Conservation (phyloP, 1,284 basidiomycete genomes). For the Inonotus hispidus region DNA sequence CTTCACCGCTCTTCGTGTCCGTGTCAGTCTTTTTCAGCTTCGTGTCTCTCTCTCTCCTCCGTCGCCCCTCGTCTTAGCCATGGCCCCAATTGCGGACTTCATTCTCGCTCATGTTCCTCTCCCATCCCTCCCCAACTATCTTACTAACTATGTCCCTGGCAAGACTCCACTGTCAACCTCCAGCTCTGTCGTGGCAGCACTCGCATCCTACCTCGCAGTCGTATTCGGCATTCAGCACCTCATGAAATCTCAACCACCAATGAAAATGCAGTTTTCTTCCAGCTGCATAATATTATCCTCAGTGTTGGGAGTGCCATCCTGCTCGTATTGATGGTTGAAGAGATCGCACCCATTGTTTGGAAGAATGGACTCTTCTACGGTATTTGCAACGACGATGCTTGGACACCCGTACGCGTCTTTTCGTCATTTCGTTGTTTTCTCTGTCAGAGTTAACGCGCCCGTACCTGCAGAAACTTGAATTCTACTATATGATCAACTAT, state of each 20-base stretch:
- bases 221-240: constrained; percentile 84
- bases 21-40: neutral
- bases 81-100: constrained; percentile 71
- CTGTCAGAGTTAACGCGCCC: constrained; percentile 12
- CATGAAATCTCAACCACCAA: constrained; percentile 75
- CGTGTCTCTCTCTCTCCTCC: neutral
- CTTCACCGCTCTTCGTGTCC: neutral
- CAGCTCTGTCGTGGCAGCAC: constrained; percentile 62
- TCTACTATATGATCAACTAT: constrained; percentile 99
- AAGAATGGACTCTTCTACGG: constrained; percentile 69
- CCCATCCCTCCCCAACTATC: constrained; percentile 52
- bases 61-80: constrained; percentile 31
- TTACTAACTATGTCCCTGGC: constrained; percentile 67
- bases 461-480: constrained; percentile 62
- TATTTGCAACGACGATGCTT: constrained; percentile 75
- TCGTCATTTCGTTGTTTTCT: constrained; percentile 29
- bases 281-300: constrained; percentile 88
- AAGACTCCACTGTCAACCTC: constrained; percentile 79
- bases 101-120: constrained; percentile 50
- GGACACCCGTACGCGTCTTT: constrained; percentile 62
- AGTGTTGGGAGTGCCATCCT: constrained; percentile 79
- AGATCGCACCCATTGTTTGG: constrained; percentile 75
- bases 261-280: constrained; percentile 86
- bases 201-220: constrained; percentile 80
- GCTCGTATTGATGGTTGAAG: constrained; percentile 85